Evolutionary conservation across 2,329 filamentous ascomycete species (phyloP), one percentile per base, ranked within the genome.

Genomic region (Aspergillus tanneri): DNA sequence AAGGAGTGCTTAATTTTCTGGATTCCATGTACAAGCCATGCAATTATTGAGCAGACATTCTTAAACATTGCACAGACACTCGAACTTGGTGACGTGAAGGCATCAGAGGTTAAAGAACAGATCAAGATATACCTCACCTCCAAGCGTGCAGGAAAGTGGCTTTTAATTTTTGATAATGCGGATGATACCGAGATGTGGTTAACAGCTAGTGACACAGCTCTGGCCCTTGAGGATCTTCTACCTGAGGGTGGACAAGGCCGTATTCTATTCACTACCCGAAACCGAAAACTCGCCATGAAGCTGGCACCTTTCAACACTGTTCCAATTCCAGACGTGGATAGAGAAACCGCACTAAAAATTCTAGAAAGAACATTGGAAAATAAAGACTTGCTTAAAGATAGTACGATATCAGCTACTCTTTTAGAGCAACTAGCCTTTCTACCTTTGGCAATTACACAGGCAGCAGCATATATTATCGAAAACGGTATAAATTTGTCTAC

Each of bases 101-200:
- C 40, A 21, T 11, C 16, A n/a, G 43, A 52, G 2, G 42, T 11
- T 1, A 50, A 51, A 18, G 41, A 43, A 14, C 27, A 38, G 3
- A 24, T 50, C 8, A 50, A 49, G 16, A 32, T 2, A 3, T 42
- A 59, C 9, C 49, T 61, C 1, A 50, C 50, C 25, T 42, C 45
- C 8, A 7, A 42, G 10, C 28, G 5, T 23, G 42, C 30, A 11
- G 50, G 50, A 10, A 49, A 45, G 18, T 63, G 59, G 59, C 56
- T 63, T 44, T 40, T 61, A 1, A 53, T 63, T 14, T 42, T 61
- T 42, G 57, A 63, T 19, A 61, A 58, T 50, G n/a, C n/a, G n/a
- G n/a, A n/a, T n/a, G n/a, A n/a, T n/a, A n/a, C n/a, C n/a, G n/a
- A n/a, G n/a, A n/a, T n/a, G n/a, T n/a, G n/a, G n/a, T n/a, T n/a